Evolutionary conservation across 371 early-diverging fungal species (phyloP).

Genomic region (Lichtheimia hyalospora): DNA sequence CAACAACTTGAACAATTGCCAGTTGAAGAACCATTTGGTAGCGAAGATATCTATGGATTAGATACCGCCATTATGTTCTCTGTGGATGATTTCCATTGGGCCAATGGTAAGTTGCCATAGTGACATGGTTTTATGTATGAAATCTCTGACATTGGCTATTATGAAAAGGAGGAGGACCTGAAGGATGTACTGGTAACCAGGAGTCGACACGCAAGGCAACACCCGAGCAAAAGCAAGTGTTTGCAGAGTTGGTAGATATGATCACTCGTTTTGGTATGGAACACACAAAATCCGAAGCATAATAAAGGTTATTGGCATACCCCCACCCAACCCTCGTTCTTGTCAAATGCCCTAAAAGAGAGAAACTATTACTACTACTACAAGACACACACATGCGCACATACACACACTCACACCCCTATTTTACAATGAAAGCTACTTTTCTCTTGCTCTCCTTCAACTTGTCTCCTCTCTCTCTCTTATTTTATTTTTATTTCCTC

Average conservation of each 20-base stretch:
- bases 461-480: not conserved
- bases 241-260: conserved; percentile 29
- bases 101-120: conserved; percentile 29
- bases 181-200: conserved; percentile 30
- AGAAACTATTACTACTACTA: not conserved
- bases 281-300: not conserved
- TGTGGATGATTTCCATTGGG: conserved; percentile 48
- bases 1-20: conserved; percentile 30
- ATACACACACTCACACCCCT: not conserved
- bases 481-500: not conserved
- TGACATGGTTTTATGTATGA: not conserved
- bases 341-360: not conserved
- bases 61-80: conserved; percentile 40
- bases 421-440: not conserved
- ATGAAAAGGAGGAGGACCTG: conserved; percentile 35
- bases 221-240: conserved; percentile 34
- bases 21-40: conserved; percentile 41
- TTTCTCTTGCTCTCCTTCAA: not conserved
- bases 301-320: not conserved
- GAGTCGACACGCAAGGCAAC: conserved; percentile 31
- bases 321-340: not conserved
- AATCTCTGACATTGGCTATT: not conserved
- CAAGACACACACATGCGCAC: not conserved
- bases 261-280: conserved; percentile 13
- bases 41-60: conserved; percentile 51